Evolutionary conservation across 768 basidiomycete genomes (phyloP).

Genomic region (Mrakia gelida): DNA sequence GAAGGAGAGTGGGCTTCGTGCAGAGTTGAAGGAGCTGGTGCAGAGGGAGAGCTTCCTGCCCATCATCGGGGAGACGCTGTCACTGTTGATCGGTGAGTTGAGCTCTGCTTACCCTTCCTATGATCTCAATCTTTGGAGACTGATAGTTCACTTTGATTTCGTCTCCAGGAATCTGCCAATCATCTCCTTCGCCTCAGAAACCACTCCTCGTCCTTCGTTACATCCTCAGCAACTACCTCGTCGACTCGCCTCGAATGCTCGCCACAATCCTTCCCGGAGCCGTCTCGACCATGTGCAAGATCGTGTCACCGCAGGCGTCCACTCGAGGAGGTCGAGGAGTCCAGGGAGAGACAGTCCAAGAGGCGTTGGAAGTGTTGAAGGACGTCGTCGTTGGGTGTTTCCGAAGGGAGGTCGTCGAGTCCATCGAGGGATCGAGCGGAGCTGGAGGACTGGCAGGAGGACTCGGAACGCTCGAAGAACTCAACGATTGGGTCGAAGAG

Average conservation of each 20-base stretch:
- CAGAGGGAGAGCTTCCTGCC: conserved; percentile 24
- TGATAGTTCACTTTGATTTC: not conserved
- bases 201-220: conserved; percentile 5
- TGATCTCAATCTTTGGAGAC: not conserved
- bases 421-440: conserved; percentile 33
- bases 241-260: conserved; percentile 40
- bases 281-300: conserved; percentile 68
- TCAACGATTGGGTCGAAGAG: conserved; percentile 39
- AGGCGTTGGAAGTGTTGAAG: conserved; percentile 37
- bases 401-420: not conserved
- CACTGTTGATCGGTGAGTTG: conserved; percentile 21
- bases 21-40: conserved; percentile 7
- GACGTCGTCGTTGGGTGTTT: conserved; percentile 21
- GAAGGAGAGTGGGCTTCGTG: not conserved
- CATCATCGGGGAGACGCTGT: conserved; percentile 27
- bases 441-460: conserved; percentile 35
- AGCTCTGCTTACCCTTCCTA: not conserved
- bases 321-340: conserved; percentile 38
- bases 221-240: conserved; percentile 18
- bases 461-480: conserved; percentile 39
- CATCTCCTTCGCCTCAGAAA: not conserved
- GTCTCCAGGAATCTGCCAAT: conserved; percentile 8
- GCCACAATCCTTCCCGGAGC: conserved; percentile 70
- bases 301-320: conserved; percentile 54
- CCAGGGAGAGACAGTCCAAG: conserved; percentile 35